Conservation (phyloP, 805 yeast species). For the Yarrowia sp. region DNA sequence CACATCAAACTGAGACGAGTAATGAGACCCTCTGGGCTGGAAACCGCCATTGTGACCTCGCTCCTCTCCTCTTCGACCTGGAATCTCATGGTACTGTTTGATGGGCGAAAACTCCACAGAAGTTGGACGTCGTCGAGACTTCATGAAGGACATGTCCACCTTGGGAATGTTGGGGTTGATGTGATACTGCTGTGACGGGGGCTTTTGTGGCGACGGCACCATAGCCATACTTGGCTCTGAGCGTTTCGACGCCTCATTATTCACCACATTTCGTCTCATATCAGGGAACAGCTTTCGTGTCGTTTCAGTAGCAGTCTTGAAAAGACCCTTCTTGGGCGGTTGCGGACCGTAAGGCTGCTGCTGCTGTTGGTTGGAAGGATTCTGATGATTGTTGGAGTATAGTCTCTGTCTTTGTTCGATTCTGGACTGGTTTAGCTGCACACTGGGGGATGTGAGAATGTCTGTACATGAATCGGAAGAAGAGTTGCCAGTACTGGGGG, state of each 20-base stretch:
- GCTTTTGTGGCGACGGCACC: constrained; percentile 14
- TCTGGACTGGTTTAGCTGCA: constrained; percentile 1
- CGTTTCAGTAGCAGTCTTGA: background rate
- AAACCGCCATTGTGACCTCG: background rate
- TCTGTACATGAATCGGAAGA: background rate
- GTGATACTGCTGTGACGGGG: background rate
- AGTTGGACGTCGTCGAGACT: background rate
- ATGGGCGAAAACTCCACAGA: constrained; percentile 14
- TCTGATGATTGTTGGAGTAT: background rate
- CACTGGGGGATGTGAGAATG: constrained; percentile 4
- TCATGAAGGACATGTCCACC: constrained; percentile 16
- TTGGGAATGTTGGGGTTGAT: constrained; percentile 9
- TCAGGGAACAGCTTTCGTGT: background rate
- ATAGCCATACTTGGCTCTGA: constrained; percentile 6
- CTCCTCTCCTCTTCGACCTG: background rate
- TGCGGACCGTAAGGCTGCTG: background rate
- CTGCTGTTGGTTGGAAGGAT: background rate
- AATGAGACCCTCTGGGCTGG: background rate
- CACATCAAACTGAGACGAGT: background rate
- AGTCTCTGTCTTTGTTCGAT: background rate
- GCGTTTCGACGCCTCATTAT: background rate
- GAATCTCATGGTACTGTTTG: constrained; percentile 17
- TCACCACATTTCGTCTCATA: constrained; percentile 16
- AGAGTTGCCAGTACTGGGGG: background rate
- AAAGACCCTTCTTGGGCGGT: background rate